Base-by-base conservation (phyloP, 495 filamentous ascomycete genomes). In the Neurospora sp. region DNA sequence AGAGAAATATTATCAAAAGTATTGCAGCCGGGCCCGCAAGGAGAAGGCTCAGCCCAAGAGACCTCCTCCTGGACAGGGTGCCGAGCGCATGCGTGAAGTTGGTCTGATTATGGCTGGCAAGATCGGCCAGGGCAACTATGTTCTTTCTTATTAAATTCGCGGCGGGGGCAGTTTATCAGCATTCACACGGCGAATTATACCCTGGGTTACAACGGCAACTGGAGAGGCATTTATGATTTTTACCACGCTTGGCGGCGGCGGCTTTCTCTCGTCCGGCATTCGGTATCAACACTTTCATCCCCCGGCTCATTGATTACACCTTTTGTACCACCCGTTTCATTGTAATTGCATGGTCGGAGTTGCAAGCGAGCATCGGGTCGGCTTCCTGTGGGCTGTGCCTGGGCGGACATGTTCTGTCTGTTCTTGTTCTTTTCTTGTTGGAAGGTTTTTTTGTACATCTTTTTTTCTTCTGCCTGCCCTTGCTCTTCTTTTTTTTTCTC, bases 31-130 rank as follows among this genome's bases (percentile, higher is more conserved):
- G 34, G 85, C 85, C 7, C 83, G 85, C 24, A 86, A 86, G 75
- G 85, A 85, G 34, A 84, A 86, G 77, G 84, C 85, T 70, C 75
- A 79, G 21, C 79, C 84, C 71, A 79, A 79, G 48, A 82, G 83
- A 70, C 83, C 84, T 24, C 90, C 90, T 82, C 93, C 92, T 54
- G 96, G 96, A 69, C 92, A 93, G 81, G 96, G 96, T 69, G 92
- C 92, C 19, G 91, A 97, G 86, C 88, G 94, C 78, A 99, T 99
- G 96, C 88, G 93, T 76, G 93, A 97, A 81, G 85, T 98, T 73
- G 96, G 94, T 72, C 86, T 98, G 75, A 90, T 93, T 79, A 92
- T 94, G 86, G 92, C 92, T 72, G 93, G 89, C 80, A 93, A 92
- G 84, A 86, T 88, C 74, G 91, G 90, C 71, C 90, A 89, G 73